Evolutionary conservation across 129 eudicot genomes (phyloP).

Genomic region (Centaurea solstitialis): DNA sequence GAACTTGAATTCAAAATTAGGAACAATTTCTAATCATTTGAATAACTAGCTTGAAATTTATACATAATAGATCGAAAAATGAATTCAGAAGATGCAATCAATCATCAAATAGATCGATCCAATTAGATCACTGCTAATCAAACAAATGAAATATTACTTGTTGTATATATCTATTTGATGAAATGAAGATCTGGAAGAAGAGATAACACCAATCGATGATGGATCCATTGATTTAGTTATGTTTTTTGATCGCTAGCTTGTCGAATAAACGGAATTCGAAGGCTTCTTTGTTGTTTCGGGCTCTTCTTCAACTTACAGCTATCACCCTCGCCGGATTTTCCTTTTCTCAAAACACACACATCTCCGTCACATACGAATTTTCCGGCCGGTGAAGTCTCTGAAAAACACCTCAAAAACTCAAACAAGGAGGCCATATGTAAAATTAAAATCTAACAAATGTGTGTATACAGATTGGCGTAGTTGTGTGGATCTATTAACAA

Average conservation of each 20-base stretch:
- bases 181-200: conserved; percentile 17
- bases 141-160: neutral
- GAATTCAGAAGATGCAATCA: neutral
- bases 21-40: neutral
- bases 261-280: conserved; percentile 30
- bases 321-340: conserved; percentile 1
- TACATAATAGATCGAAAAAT: neutral
- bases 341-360: conserved; percentile 37
- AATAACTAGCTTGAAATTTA: neutral
- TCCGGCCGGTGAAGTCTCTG: conserved; percentile 28
- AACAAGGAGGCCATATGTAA: conserved; percentile 32
- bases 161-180: neutral
- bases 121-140: neutral
- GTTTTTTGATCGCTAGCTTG: conserved; percentile 14
- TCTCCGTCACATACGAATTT: conserved; percentile 38
- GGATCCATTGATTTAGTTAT: conserved; percentile 1
- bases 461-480: neutral
- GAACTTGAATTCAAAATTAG: neutral
- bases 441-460: neutral
- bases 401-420: conserved; percentile 30
- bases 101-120: neutral
- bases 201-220: neutral
- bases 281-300: conserved; percentile 31
- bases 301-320: conserved; percentile 11
- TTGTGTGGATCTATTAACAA: neutral